Evolutionary conservation across 2,329 filamentous ascomycete species (phyloP), one percentile per base, ranked within the genome.

Genomic region (Talaromyces sp.): DNA sequence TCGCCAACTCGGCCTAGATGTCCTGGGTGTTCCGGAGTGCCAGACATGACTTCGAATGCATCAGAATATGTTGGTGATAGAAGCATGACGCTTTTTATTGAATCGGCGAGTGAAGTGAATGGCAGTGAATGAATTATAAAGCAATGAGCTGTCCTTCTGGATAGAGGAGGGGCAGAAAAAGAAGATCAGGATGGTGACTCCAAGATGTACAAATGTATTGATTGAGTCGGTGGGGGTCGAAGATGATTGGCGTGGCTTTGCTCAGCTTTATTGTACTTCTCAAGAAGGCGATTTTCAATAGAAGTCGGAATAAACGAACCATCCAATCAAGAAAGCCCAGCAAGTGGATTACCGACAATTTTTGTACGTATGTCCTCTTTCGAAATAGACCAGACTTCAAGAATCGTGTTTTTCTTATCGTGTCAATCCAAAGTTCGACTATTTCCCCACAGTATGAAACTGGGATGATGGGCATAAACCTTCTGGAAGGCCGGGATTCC

Each of bases 1-100:
- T 66, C 63, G 7, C 65, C 59, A 33, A 73, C 60, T n/a, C 65
- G 66, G 41, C 69, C 65, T 13, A 61, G 62, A 5, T 67, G 64
- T 41, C 58, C 62, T 21, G 66, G 55, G 31, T 58, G 59, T 40
- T 61, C 64, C 36, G 64, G 62, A 43, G 59, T 61, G 58, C 62
- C 67, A 25, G 69, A 69, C 69, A 73, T 72, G 61, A 61, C 53
- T 57, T 63, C 59, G 55, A 63, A 22, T 31, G 45, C 58, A 40
- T 65, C 59, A 43, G 59, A 59, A 19, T 63, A 63, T 17, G 60
- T 56, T 40, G 61, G 60, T 45, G 62, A 63, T 50, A 65, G 60
- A 61, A 66, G 65, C 66, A 71, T 71, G 58, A 61, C 64, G 63
- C 48, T 59, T 54, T 60, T 62, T 19, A 3, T 31, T 17, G 11